phyloP scores from a whole-genome alignment of 1,139 yeast species.

The Yamadazyma sp. region DNA sequence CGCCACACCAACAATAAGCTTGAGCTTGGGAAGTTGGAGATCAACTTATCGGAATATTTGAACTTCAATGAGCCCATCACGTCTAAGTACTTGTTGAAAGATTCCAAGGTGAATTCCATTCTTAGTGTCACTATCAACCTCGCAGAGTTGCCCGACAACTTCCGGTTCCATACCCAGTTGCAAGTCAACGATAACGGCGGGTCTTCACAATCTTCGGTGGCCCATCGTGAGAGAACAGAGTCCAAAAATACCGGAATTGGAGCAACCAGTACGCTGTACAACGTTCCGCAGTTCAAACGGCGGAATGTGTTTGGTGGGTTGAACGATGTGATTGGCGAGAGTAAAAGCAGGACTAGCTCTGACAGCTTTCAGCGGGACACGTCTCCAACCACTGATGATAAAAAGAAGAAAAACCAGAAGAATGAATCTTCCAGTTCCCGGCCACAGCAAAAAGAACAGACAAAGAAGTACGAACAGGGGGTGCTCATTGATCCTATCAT shows the following conservation, averaged over 20 bases:
- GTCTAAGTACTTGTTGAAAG: constrained; percentile 66
- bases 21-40: constrained; percentile 61
- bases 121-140: constrained; percentile 46
- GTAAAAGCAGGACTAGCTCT: constrained; percentile 4
- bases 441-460: neutral
- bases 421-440: neutral
- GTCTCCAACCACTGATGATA: constrained; percentile 6
- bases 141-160: constrained; percentile 43
- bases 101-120: constrained; percentile 81
- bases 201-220: neutral
- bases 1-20: constrained; percentile 22
- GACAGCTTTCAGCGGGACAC: constrained; percentile 10
- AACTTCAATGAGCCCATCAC: constrained; percentile 52
- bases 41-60: constrained; percentile 74
- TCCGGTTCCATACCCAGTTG: constrained; percentile 43
- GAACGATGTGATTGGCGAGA: constrained; percentile 30
- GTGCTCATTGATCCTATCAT: constrained; percentile 51
- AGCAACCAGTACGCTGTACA: constrained; percentile 14
- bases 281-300: constrained; percentile 39
- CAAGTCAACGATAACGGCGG: constrained; percentile 29
- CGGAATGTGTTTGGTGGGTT: constrained; percentile 42
- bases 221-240: neutral
- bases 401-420: constrained; percentile 2
- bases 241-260: constrained; percentile 5
- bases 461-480: constrained; percentile 6